Conservation (phyloP, 805 yeast genomes). For the Candida cerambycidarum region DNA sequence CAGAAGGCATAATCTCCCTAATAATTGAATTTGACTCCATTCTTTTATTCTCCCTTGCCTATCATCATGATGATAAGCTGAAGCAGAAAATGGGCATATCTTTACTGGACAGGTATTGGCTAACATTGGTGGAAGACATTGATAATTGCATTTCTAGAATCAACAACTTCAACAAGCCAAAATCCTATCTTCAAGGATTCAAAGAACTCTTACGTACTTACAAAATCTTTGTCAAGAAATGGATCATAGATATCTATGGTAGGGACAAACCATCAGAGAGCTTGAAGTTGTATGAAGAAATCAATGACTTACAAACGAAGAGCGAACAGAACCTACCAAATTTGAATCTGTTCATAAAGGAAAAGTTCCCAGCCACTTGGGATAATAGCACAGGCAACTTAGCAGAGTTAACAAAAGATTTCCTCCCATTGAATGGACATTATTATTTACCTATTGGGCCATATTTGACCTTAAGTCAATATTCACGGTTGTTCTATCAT, state of each 20-base stretch:
- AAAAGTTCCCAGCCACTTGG: constrained; percentile 13
- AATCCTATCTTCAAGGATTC: constrained; percentile 6
- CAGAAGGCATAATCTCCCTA: constrained; percentile 22
- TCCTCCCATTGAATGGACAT: constrained; percentile 3
- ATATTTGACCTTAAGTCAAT: constrained; percentile 30
- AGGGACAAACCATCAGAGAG: constrained; percentile 10
- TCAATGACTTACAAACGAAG: constrained; percentile 3
- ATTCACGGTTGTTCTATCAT: constrained; percentile 28
- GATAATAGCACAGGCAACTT: constrained; percentile 8
- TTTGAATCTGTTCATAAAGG: constrained; percentile 11
- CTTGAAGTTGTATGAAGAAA: background rate
- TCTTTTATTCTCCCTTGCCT: constrained; percentile 25
- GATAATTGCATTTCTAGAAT: constrained; percentile 17
- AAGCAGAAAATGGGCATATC: constrained; percentile 23
- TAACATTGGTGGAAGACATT: constrained; percentile 19
- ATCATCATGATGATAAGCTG: constrained; percentile 33
- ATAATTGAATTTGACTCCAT: constrained; percentile 29
- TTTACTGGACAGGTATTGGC: constrained; percentile 35
- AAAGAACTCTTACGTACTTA: constrained; percentile 27
- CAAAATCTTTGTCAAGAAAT: constrained; percentile 28
- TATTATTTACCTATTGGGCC: constrained; percentile 40
- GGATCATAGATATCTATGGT: constrained; percentile 29
- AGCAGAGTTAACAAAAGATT: background rate
- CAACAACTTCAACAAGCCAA: constrained; percentile 10
- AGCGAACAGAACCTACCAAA: constrained; percentile 12